Evolutionary conservation across 345 rosid species (phyloP).

Genomic region (Citrus maxima): DNA sequence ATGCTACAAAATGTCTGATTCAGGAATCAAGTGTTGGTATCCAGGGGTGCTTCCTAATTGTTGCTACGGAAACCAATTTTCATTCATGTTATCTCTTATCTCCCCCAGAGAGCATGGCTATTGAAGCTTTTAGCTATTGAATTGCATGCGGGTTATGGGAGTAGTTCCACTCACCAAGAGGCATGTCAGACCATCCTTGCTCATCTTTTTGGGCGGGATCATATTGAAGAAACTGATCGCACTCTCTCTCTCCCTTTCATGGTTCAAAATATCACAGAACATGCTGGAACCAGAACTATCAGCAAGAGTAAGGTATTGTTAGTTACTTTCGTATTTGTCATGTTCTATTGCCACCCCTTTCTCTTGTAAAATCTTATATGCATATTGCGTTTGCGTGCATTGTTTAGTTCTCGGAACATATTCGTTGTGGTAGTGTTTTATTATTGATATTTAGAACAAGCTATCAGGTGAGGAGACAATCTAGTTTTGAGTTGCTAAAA

Average conservation of each 20-base stretch:
- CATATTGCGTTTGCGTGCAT: not conserved
- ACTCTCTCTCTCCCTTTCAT: slow-evolving; percentile 33
- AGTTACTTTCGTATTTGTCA: not conserved
- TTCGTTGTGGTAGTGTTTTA: not conserved
- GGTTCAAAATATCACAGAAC: slow-evolving; percentile 43
- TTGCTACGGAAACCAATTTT: not conserved
- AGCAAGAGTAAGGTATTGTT: slow-evolving; percentile 72
- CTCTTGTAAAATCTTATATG: not conserved
- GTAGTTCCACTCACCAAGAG: slow-evolving; percentile 60
- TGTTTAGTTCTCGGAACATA: not conserved
- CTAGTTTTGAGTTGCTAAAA: not conserved
- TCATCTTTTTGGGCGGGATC: slow-evolving; percentile 74
- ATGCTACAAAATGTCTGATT: not conserved
- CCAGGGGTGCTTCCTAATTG: not conserved
- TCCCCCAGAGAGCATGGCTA: slow-evolving; percentile 86
- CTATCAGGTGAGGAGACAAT: not conserved
- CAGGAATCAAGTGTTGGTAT: not conserved
- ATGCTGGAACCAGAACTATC: slow-evolving; percentile 51
- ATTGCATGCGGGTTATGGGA: slow-evolving; percentile 67
- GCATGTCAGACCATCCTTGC: slow-evolving; percentile 68
- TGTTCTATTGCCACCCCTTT: not conserved
- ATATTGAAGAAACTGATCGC: slow-evolving; percentile 35
- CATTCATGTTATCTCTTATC: slow-evolving; percentile 11
- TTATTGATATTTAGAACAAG: not conserved
- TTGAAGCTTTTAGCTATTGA: slow-evolving; percentile 87